Conservation (phyloP, 2,329 filamentous ascomycete genomes). For the Epichloe amarillans region DNA sequence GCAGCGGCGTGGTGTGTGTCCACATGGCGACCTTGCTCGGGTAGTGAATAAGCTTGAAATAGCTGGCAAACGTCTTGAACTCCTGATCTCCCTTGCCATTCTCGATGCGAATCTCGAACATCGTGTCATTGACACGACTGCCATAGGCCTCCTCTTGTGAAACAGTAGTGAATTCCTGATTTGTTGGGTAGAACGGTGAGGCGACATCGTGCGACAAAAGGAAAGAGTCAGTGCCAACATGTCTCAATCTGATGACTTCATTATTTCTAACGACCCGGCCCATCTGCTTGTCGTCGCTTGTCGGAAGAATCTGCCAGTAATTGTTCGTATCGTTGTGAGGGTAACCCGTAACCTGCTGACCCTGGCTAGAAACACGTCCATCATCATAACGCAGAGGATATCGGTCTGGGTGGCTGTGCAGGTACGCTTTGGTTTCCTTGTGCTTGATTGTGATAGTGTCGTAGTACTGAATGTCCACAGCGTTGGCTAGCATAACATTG, state of each 20-base stretch:
- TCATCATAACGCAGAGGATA: constrained; percentile 96
- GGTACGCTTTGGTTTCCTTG: constrained; percentile 93
- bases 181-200: constrained; percentile 89
- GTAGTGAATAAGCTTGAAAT: constrained; percentile 92
- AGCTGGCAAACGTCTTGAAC: constrained; percentile 79
- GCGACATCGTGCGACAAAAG: constrained; percentile 94
- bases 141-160: constrained; percentile 57
- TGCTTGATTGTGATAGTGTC: constrained; percentile 79
- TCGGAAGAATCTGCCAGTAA: constrained; percentile 84
- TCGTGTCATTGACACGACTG: constrained; percentile 69
- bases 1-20: constrained; percentile 91
- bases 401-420: constrained; percentile 80
- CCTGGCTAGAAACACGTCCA: constrained; percentile 90
- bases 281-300: constrained; percentile 40
- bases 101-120: constrained; percentile 88
- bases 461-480: constrained; percentile 78
- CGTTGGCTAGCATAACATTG: constrained; percentile 81
- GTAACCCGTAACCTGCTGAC: constrained; percentile 96
- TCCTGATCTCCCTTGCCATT: constrained; percentile 67
- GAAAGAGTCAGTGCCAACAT: constrained; percentile 72
- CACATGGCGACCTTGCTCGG: constrained; percentile 98
- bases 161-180: constrained; percentile 94
- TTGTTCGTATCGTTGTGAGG: constrained; percentile 99
- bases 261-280: constrained; percentile 65
- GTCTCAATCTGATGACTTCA: constrained; percentile 74